phyloP scores from a whole-genome alignment of 1,284 basidiomycete species.

The Boletus hoseneyae region DNA sequence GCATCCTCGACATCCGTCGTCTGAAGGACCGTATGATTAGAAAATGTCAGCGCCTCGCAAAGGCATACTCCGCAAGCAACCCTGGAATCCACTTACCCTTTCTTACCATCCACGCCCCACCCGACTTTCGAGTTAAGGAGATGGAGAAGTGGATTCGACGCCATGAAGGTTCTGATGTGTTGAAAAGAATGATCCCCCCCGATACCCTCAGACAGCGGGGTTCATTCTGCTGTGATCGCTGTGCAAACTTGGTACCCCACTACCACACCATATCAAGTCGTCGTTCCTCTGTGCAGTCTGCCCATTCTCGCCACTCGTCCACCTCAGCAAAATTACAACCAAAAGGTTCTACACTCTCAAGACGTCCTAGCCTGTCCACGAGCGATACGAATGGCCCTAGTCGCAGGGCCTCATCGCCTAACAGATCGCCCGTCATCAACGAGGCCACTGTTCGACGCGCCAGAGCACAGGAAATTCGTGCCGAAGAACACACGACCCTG shows the following conservation, averaged over 20 bases:
- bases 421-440: conserved; percentile 10
- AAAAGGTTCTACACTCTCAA: conserved; percentile 16
- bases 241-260: conserved; percentile 34
- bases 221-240: conserved; percentile 36
- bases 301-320: conserved; percentile 29
- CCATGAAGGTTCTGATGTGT: conserved; percentile 32
- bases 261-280: conserved; percentile 29
- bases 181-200: conserved; percentile 22
- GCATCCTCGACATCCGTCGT: conserved; percentile 66
- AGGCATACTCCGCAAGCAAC: conserved; percentile 38
- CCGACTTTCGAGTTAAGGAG: conserved; percentile 70
- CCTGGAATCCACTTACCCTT: conserved; percentile 44
- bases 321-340: conserved; percentile 18
- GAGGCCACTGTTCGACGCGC: conserved; percentile 8
- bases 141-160: conserved; percentile 69
- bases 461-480: conserved; percentile 13
- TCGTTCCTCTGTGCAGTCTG: conserved; percentile 27
- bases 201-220: conserved; percentile 27
- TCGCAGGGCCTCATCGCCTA: conserved; percentile 11
- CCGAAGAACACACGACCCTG: conserved; percentile 21
- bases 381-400: conserved; percentile 2
- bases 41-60: conserved; percentile 61
- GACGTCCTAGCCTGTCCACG: conserved; percentile 18
- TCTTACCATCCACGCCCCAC: conserved; percentile 60
- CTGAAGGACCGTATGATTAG: conserved; percentile 77